A percentile compares a stretch with the other conserved stretches of the same genome.
Conservation (phyloP, 169 alveolate species). For the Toxoplasma gondii region DNA sequence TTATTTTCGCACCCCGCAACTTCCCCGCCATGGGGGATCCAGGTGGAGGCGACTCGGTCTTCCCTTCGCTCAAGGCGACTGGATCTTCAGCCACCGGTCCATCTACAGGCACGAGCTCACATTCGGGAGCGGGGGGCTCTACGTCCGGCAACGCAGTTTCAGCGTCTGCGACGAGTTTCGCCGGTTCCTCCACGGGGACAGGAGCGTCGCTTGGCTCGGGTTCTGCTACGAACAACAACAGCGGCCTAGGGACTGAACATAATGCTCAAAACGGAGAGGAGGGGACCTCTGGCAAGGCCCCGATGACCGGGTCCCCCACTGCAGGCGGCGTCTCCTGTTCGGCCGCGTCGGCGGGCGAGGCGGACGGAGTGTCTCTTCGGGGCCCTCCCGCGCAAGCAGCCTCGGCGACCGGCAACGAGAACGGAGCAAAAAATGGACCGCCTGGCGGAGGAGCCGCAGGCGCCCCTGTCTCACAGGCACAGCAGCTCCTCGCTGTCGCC, state of each 20-base stretch:
- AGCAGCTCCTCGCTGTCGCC: not conserved
- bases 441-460: slow-evolving; percentile 7
- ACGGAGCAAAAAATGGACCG: not conserved
- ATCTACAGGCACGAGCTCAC: not conserved
- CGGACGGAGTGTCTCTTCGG: not conserved
- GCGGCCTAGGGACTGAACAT: not conserved
- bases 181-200: not conserved
- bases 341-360: not conserved
- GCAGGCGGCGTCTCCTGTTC: not conserved
- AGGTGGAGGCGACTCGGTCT: not conserved
- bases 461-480: not conserved
- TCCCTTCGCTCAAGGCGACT: not conserved
- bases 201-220: not conserved
- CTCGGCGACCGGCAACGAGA: not conserved
- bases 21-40: slow-evolving; percentile 10
- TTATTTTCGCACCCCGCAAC: not conserved
- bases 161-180: not conserved
- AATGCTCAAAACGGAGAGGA: not conserved
- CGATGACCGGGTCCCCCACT: not conserved
- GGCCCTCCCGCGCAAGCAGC: not conserved
- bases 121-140: not conserved
- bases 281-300: not conserved
- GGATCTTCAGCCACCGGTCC: not conserved
- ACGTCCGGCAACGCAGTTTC: not conserved
- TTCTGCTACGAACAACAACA: not conserved